phyloP scores from a whole-genome alignment of 164 flowering plant genomes.

The Amborella trichopoda region DNA sequence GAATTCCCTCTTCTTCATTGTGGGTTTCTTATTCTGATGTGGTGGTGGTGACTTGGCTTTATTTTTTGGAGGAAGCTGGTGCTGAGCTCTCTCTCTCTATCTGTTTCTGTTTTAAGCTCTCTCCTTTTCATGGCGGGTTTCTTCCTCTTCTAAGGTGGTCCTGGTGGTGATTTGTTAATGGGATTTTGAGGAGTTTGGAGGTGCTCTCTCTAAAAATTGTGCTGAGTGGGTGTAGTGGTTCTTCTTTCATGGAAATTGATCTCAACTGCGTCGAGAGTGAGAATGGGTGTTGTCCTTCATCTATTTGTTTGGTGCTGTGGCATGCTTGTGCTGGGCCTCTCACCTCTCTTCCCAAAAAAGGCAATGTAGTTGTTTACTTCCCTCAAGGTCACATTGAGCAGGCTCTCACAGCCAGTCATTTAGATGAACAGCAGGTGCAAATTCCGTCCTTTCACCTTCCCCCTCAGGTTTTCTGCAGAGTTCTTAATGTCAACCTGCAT shows the following conservation, averaged over 20 bases:
- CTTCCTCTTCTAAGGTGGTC: no score
- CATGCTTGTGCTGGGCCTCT: constrained; percentile 33
- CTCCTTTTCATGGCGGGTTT: no score
- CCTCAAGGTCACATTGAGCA: constrained; percentile 96
- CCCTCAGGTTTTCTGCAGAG: constrained; percentile 81
- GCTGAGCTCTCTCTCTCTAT: no score
- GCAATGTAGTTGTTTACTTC: constrained; percentile 77
- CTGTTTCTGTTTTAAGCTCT: no score
- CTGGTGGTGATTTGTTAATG: no score
- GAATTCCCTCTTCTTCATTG: no score
- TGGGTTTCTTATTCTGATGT: no score
- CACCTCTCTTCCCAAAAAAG: constrained; percentile 70
- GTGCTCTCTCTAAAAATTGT: no score
- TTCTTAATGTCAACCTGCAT: constrained; percentile 67
- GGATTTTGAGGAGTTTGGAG: no score
- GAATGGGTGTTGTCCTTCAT: constrained; percentile 31
- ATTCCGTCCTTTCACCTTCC: constrained; percentile 55
- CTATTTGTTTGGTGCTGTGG: constrained; percentile 16
- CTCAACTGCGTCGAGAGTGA: constrained; percentile 58
- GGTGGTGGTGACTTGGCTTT: no score
- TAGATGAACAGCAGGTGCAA: constrained; percentile 87
- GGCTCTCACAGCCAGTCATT: constrained; percentile 36
- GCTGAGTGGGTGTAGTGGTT: no score
- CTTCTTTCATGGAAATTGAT: constrained; percentile 99
- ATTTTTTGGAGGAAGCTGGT: no score